Evolutionary conservation across 2,329 filamentous ascomycete genomes (phyloP).

Genomic region (Mycocentrospora acerina): DNA sequence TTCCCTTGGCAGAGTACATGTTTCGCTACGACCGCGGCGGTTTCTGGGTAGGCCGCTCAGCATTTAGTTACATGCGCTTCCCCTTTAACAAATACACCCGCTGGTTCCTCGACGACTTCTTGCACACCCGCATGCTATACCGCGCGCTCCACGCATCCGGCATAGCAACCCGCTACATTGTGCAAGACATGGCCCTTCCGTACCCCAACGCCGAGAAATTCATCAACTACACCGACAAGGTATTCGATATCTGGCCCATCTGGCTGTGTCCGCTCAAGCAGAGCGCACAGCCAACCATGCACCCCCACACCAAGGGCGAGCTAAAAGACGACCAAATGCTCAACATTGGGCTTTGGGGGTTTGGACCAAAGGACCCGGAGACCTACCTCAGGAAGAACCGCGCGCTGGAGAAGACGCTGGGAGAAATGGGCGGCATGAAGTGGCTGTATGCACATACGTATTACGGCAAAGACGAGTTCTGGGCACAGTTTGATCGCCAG

Average conservation of each 20-base stretch:
- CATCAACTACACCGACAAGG: constrained; percentile 44
- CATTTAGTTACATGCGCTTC: constrained; percentile 64
- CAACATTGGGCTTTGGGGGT: constrained; percentile 75
- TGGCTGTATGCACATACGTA: constrained; percentile 71
- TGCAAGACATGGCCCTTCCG: constrained; percentile 62
- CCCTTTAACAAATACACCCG: constrained; percentile 67
- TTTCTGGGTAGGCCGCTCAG: constrained; percentile 66
- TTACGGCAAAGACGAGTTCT: constrained; percentile 69
- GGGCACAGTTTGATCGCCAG: constrained; percentile 61
- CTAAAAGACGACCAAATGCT: constrained; percentile 45
- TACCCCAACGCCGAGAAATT: constrained; percentile 47
- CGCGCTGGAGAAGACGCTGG: constrained; percentile 60
- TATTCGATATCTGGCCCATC: constrained; percentile 49
- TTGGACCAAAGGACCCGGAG: constrained; percentile 52
- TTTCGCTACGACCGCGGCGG: constrained; percentile 71
- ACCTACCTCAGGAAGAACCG: constrained; percentile 58
- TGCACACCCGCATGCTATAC: constrained; percentile 67
- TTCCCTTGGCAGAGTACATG: constrained; percentile 66
- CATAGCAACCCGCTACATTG: constrained; percentile 61
- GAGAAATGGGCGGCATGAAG: constrained; percentile 64
- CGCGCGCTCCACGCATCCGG: constrained; percentile 64
- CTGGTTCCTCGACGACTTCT: constrained; percentile 61
- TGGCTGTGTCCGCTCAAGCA: constrained; percentile 52
- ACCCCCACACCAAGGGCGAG: constrained; percentile 34
- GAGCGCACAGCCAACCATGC: constrained; percentile 35